phyloP scores from a whole-genome alignment of 2,329 filamentous ascomycete genomes.

The Fusarium continuum region DNA sequence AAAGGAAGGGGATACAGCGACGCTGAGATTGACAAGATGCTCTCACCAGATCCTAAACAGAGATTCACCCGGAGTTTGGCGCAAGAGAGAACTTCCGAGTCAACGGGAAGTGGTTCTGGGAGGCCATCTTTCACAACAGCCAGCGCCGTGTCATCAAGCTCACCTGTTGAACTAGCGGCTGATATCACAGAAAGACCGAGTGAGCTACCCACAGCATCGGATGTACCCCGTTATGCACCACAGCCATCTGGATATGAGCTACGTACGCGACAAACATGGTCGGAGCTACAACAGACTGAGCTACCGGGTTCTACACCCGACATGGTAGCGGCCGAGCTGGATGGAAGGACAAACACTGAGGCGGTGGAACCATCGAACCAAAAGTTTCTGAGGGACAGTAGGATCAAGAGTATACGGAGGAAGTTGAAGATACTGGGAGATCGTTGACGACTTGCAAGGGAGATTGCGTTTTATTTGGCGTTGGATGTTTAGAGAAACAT shows the following conservation, averaged over 20 bases:
- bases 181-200: not conserved
- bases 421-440: not conserved
- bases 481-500: too few relatives aligned
- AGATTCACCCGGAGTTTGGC: not conserved
- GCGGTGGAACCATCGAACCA: not conserved
- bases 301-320: not conserved
- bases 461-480: not conserved
- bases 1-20: conserved; percentile 7
- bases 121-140: not conserved
- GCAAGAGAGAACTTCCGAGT: not conserved
- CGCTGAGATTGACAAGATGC: conserved; percentile 4
- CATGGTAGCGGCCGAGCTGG: not conserved
- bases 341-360: not conserved
- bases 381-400: not conserved
- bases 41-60: not conserved
- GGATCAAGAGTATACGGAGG: not conserved
- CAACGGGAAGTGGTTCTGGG: not conserved
- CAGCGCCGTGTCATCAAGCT: not conserved
- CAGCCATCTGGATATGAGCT: not conserved
- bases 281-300: conserved; percentile 1
- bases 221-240: not conserved
- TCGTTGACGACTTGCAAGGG: not conserved
- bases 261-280: not conserved
- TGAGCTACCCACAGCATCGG: not conserved
- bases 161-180: not conserved